Base-by-base conservation (phyloP, 441 rosid species). In the Croton setiger region DNA sequence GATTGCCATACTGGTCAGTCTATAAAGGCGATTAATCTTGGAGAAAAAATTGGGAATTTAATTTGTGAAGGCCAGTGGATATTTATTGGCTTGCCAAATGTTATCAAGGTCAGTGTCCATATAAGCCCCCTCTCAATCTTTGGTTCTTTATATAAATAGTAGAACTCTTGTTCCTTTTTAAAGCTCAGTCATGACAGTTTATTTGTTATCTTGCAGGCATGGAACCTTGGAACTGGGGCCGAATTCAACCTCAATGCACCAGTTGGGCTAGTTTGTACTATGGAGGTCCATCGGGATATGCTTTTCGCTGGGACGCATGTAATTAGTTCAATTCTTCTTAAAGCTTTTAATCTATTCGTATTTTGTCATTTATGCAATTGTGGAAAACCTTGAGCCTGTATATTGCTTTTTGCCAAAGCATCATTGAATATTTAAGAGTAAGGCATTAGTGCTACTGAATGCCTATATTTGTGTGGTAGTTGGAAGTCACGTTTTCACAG, bases 241-340 rank as follows among this genome's bases (percentile, higher is more conserved):
- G 93, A 89, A 3, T 79, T 74, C 54, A 84, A 76, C 78, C 95
- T 91, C 35, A 72, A 23, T 73, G 95, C 90, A 70, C 95, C 93
- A 68, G 90, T 84, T 45, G 98, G 98, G 63, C 92, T 86, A 82
- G 93, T 91, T 51, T 85, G 85, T 76, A 75, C 94, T 52, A 74
- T 93, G 77, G 91, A 78, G 49, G 92, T 85, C 73, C 95, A 84
- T 35, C 52, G 74, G 49, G 90, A 84, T 71, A 76, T 88, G 61
- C 92, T 93, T 51, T 87, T 89, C 11, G 97, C 96, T 70, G 97
- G 98, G 35, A 79, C 86, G 18, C 92, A 93, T 87, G 97, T 91
- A 75, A 80, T 66, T 56, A 23, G 0, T 60, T 35, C 53, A 18
- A 18, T 39, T 39, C 1, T 39, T 39, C 0, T 39, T 1, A 4